Conservation (phyloP, 768 basidiomycete species). For the Xerocomellus dryophilus region DNA sequence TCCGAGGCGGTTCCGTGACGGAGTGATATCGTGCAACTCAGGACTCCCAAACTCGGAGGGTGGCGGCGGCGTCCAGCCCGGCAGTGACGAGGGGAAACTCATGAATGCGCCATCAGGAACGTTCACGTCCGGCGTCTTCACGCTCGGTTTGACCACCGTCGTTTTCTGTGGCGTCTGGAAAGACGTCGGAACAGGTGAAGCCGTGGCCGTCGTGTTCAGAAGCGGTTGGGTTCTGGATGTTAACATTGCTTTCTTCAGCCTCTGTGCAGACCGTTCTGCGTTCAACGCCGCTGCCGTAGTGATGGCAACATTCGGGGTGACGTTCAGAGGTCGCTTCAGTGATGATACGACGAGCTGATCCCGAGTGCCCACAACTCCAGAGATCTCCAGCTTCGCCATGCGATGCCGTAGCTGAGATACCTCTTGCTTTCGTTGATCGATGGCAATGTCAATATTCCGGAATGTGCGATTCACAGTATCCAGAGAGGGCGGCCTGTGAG, state of each 20-base stretch:
- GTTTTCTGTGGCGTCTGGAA: conserved; percentile 31
- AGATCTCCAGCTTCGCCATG: conserved; percentile 48
- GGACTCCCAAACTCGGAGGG: conserved; percentile 18
- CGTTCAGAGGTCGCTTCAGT: conserved; percentile 38
- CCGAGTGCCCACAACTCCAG: conserved; percentile 24
- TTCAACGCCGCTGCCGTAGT: conserved; percentile 81
- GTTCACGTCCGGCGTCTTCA: conserved; percentile 1
- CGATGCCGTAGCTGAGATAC: conserved; percentile 51
- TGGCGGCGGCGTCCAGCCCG: conserved; percentile 23
- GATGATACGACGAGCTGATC: conserved; percentile 44
- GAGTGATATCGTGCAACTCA: conserved; percentile 10
- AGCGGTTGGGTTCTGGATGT: conserved; percentile 59
- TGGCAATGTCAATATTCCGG: conserved; percentile 75
- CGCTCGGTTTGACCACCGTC: conserved; percentile 3
- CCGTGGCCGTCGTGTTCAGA: conserved; percentile 53
- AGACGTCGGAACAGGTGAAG: conserved; percentile 19
- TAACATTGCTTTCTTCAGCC: conserved; percentile 66
- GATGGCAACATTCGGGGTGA: conserved; percentile 65
- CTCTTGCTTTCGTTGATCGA: conserved; percentile 58
- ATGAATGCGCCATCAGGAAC: conserved; percentile 7
- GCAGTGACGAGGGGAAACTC: conserved; percentile 24
- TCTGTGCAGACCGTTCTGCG: conserved; percentile 70
- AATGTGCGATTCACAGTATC: conserved; percentile 82
- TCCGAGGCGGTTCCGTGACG: conserved; percentile 20
- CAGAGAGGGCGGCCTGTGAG: conserved; percentile 70